Percentiles rank a stretch among this genome's conserved stretches.
These are phyloP conservation scores for Dendrobium officinale DNA, from an alignment of 106 monocot genomes.

Conservation along the genomic window DNA sequence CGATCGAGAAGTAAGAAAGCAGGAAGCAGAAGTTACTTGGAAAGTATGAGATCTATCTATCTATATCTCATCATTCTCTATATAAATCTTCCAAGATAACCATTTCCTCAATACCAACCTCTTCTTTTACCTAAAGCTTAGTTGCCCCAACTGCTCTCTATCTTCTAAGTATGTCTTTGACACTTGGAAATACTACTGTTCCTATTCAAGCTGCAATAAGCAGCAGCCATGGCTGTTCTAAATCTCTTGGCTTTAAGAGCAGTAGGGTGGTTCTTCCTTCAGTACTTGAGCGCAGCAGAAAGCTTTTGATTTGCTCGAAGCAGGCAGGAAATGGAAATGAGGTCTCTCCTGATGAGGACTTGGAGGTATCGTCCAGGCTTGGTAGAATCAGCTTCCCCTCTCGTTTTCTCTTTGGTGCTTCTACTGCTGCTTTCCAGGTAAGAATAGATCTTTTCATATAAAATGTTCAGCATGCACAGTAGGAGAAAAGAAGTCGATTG, in stretches of 20 bases:
- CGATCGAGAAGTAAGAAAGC: too few relatives aligned
- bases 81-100: not conserved
- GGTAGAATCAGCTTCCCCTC: conserved; percentile 5
- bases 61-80: too few relatives aligned
- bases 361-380: conserved; percentile 4
- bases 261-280: not conserved
- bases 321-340: not conserved
- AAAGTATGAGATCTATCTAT: too few relatives aligned
- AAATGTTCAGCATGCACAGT: too few relatives aligned
- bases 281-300: not conserved
- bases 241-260: not conserved
- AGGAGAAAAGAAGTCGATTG: too few relatives aligned
- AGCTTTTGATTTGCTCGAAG: not conserved
- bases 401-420: conserved; percentile 6
- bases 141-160: too few relatives aligned
- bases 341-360: not conserved
- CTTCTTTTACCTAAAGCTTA: not conserved
- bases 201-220: not conserved
- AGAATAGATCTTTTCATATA: not conserved
- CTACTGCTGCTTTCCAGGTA: conserved; percentile 8
- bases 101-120: not conserved
- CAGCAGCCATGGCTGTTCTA: not conserved
- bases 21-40: too few relatives aligned
- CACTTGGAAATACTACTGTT: not conserved
- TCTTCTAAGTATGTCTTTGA: not conserved